phyloP scores from a whole-genome alignment of 345 rosid species.

The Cochlearia excelsa region DNA sequence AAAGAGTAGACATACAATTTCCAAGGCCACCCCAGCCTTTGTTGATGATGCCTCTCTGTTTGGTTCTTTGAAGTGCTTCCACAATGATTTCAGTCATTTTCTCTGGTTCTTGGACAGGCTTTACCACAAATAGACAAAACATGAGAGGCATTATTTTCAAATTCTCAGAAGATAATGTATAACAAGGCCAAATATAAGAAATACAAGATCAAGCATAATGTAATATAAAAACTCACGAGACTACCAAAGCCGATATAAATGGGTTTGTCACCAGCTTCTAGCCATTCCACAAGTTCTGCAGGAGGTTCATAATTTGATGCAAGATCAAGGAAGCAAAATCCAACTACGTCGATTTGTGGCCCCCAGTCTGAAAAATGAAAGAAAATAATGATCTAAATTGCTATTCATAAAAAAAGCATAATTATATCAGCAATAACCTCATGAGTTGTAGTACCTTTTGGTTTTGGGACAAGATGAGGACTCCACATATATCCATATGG shows the following conservation, averaged over 20 bases:
- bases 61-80: constrained; percentile 68
- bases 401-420: background rate
- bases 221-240: constrained; percentile 61
- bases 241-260: constrained; percentile 97
- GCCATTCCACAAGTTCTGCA: constrained; percentile 76
- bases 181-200: background rate
- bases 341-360: constrained; percentile 88
- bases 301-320: constrained; percentile 98
- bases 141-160: constrained; percentile 10
- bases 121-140: constrained; percentile 27
- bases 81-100: constrained; percentile 83
- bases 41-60: constrained; percentile 92
- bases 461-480: constrained; percentile 98
- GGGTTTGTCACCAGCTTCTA: constrained; percentile 84
- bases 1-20: constrained; percentile 49
- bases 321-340: constrained; percentile 98
- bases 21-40: constrained; percentile 99
- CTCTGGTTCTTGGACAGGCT: constrained; percentile 92
- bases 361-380: constrained; percentile 77
- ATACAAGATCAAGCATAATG: background rate
- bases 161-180: background rate
- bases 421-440: constrained; percentile 1
- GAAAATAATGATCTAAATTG: constrained; percentile 12
- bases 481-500: constrained; percentile 99
- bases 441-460: constrained; percentile 63